phyloP scores from a whole-genome alignment of 371 early-diverging fungal genomes.

The Cokeromyces recurvatus region DNA sequence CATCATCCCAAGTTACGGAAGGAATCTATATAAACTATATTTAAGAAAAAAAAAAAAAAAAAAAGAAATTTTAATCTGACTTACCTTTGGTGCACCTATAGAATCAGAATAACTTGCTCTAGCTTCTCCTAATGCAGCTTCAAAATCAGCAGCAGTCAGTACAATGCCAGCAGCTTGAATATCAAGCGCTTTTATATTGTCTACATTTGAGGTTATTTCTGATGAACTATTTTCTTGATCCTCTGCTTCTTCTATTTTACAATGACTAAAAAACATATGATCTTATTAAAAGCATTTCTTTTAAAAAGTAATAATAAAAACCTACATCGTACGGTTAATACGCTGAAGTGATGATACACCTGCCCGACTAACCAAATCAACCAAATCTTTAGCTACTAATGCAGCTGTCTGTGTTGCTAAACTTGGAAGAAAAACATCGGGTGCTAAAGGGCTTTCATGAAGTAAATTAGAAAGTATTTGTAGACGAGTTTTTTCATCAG shows the following conservation, averaged over 20 bases:
- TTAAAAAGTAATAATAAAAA: too few relatives aligned
- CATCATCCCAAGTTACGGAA: slow-evolving; percentile 97
- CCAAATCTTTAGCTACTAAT: slow-evolving; percentile 82
- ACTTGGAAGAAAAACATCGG: slow-evolving; percentile 66
- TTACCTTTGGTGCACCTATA: slow-evolving; percentile 91
- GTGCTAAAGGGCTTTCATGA: slow-evolving; percentile 53
- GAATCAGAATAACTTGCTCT: slow-evolving; percentile 85
- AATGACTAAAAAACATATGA: too few relatives aligned
- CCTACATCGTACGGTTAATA: slow-evolving; percentile 54
- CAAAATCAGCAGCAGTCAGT: slow-evolving; percentile 75
- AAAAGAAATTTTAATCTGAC: too few relatives aligned
- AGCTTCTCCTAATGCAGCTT: slow-evolving; percentile 72
- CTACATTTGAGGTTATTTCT: neutral
- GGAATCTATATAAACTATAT: slow-evolving; percentile 84
- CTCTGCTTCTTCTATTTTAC: slow-evolving; percentile 4
- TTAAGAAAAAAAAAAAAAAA: too few relatives aligned
- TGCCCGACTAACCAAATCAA: slow-evolving; percentile 69
- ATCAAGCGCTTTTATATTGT: slow-evolving; percentile 37
- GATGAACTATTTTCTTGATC: slow-evolving; percentile 4
- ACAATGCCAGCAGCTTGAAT: slow-evolving; percentile 66
- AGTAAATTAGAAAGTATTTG: slow-evolving; percentile 58
- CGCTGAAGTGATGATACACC: slow-evolving; percentile 66
- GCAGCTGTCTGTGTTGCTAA: slow-evolving; percentile 92
- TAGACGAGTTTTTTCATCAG: slow-evolving; percentile 65
- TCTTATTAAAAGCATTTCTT: too few relatives aligned